Base-by-base conservation (phyloP, 2,329 filamentous ascomycete genomes). In the Colletotrichum paranaense region DNA sequence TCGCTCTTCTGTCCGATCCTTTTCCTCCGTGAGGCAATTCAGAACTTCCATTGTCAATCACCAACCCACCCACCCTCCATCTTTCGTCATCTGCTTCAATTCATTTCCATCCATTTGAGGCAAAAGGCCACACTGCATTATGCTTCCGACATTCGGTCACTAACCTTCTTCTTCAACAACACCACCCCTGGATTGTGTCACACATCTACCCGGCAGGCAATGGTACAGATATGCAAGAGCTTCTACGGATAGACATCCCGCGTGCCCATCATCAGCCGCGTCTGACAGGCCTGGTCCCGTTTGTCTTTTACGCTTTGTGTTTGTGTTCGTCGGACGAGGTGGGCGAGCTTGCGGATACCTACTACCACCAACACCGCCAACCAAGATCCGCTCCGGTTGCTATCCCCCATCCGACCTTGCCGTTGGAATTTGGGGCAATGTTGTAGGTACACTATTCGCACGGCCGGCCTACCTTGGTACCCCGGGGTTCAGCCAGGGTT, bases 391-490 rank as follows among this genome's bases (percentile, higher is more conserved):
- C 67, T 22, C 8, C n/a, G 57, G 52, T 38, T 68, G 58, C n/a
- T 64, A 72, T 35, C 32, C 55, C 62, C 55, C 68, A 35, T 57
- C 64, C 57, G 68, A 46, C 68, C 57, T 49, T 69, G 46, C 65
- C 69, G 59, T 69, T 46, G 53, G 59, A 58, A 38, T 30, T 64
- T 46, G 42, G 59, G 65, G 52, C 38, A 30, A 46, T 42, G 60
- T 42, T 42, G 38, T 5, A 16, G 38, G 38, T 16, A 6, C 16
- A 42, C 14, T 42, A 42, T 42, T 42, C 38, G 19, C 14, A 16
- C 16, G 55, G 46, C 14, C 56, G 26, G 42, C 16, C 35, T 26
- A 35, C 11, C 32, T 35, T 12, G n/a, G 19, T n/a, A 22, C 4
- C 6, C 38, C 38, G 5, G 38, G 19, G 16, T 14, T 42, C 16